Percentiles rank a stretch among this genome's conserved stretches.
Conservation (phyloP, 768 basidiomycete species). For the Chalciporus piperatus region DNA sequence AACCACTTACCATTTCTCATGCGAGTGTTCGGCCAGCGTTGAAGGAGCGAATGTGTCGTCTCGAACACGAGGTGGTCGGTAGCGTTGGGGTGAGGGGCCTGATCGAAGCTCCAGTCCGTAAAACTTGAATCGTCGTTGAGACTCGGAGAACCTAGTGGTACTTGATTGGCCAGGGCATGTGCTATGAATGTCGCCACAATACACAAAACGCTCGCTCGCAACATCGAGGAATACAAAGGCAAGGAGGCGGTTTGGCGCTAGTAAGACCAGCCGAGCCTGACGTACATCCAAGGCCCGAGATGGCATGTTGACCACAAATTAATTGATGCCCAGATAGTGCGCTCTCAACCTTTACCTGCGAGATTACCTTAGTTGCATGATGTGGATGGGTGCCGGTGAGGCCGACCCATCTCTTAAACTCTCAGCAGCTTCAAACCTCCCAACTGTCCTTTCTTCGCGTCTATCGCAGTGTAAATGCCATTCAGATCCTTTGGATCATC, state of each 20-base stretch:
- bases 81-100: constrained; percentile 24
- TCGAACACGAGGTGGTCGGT: constrained; percentile 36
- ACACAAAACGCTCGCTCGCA: not conserved
- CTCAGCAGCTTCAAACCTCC: no score
- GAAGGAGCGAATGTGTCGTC: constrained; percentile 19
- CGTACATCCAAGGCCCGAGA: not conserved
- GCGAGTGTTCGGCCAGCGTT: constrained; percentile 39
- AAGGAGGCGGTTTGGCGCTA: not conserved
- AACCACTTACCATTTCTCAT: constrained; percentile 31
- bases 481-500: not conserved
- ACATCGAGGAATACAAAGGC: not conserved
- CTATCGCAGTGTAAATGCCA: not conserved
- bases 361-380: no score
- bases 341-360: no score
- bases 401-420: no score
- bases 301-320: not conserved
- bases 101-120: constrained; percentile 19
- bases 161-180: not conserved
- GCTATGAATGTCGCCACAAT: not conserved
- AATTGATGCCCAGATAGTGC: no score
- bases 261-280: no score
- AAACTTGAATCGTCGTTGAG: not conserved
- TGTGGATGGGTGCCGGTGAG: no score
- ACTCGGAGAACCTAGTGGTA: not conserved
- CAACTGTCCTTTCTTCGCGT: no score